These are phyloP conservation scores for Geotrichum candidum DNA, from an alignment of 1,139 yeast species.

Conservation along the genomic window DNA sequence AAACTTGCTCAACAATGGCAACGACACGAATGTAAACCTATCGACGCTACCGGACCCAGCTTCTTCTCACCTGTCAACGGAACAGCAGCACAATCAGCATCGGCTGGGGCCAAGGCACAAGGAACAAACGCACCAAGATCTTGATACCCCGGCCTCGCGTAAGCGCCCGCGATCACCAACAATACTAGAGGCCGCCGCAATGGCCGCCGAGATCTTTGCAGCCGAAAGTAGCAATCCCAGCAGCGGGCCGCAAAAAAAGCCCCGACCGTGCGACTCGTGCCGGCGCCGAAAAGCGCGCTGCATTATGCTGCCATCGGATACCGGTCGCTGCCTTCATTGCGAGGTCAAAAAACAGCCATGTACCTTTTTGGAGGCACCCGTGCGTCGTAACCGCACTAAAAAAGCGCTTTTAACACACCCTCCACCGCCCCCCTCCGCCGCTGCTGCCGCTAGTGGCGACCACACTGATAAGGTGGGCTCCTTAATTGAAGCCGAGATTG, in stretches of 20 bases:
- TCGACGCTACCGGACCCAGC: not conserved
- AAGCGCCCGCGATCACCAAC: slow-evolving; percentile 13
- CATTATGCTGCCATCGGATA: slow-evolving; percentile 33
- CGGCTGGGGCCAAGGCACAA: not conserved
- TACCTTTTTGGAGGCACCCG: slow-evolving; percentile 33
- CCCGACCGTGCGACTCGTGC: slow-evolving; percentile 31
- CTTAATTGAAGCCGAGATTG: not conserved
- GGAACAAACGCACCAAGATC: not conserved
- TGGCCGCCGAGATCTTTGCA: slow-evolving; percentile 19
- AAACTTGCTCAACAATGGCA: not conserved
- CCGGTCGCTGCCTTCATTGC: slow-evolving; percentile 34
- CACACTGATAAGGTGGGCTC: not conserved
- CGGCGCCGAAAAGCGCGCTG: slow-evolving; percentile 36
- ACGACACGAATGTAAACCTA: not conserved
- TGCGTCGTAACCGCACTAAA: slow-evolving; percentile 22
- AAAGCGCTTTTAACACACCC: slow-evolving; percentile 12
- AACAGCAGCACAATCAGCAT: not conserved
- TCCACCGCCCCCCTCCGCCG: not conserved
- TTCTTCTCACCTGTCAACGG: not conserved
- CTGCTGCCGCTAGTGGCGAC: not conserved
- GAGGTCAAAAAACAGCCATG: slow-evolving; percentile 33
- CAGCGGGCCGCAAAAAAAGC: slow-evolving; percentile 1
- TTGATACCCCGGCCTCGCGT: not conserved
- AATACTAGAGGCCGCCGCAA: slow-evolving; percentile 18
- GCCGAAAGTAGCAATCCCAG: slow-evolving; percentile 2